Evolutionary conservation across 2,329 filamentous ascomycete species (phyloP), one percentile per base, ranked within the genome.

Genomic region (Fusarium sambucinum): DNA sequence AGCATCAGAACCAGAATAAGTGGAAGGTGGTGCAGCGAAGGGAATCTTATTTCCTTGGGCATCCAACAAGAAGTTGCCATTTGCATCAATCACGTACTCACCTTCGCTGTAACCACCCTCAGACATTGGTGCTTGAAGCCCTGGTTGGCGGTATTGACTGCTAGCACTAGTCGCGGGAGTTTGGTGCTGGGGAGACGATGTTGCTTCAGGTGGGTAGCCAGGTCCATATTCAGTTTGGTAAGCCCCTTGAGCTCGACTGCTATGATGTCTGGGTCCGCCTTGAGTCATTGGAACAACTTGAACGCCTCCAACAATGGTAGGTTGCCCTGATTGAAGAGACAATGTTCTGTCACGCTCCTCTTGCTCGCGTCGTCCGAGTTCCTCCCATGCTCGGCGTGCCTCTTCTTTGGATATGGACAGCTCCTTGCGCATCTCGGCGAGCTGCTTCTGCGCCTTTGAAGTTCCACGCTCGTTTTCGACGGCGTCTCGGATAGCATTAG

Each of bases 401-500:
- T 99, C 96, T 72, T 97, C 95, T 76, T 97, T 97, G 38, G 94
- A 96, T 64, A 99, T 99, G 73, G 92, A 88, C 38, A 98, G 84
- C 80, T 99, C 96, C 67, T 96, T 92, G 73, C 92, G 91, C 91
- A 97, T 94, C 78, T 98, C 96, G 17, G 86, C 85, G n/a, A 97
- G 86, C 71, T 93, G 85, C 74, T 93, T 92, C 71, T 96, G 90
- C 0, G 89, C 87, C 74, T 90, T 92, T 55, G 92, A 91, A 70
- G 88, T 91, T 53, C 92, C 91, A 12, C 86, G 85, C 67, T 93
- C 89, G 37, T 89, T 85, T 48, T 89, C 86, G 50, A 92, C 84
- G 29, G 89, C 86, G 10, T 90, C 86, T 16, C 86, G 85, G 58
- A 91, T 86, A 2, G 90, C 88, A 53, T 93, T 90, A 12, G 87